Evolutionary conservation across 345 rosid genomes (phyloP), one percentile per base, ranked within the genome.

Genomic region (Pugionium dolabratum): DNA sequence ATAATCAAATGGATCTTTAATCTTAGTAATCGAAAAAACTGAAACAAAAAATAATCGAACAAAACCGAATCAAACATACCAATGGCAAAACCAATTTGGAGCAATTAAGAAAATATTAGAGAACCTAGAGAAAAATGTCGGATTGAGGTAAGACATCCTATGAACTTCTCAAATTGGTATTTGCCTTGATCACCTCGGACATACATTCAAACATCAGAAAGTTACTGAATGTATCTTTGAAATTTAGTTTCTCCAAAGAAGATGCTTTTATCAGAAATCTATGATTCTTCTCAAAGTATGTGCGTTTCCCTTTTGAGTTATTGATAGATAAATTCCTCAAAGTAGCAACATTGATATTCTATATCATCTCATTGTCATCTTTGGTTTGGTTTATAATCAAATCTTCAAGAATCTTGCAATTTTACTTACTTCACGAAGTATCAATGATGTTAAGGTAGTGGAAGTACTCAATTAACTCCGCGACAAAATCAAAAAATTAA

Each of bases 201-300:
- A 18, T 18, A 18, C 18, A 18, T 18, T 18, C 18, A 18, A 18
- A 18, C 18, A 18, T 18, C 0, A 18, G 18, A 18, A 18, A 18
- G 18, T 18, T 18, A 0, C 18, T 18, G 0, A 18, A 18, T 18
- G 18, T 18, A 0, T 18, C 18, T 6, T 64, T 18, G 18, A 51
- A 4, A 31, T 31, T 11, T 48, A 64, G 31, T 8, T 40, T 0
- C 29, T 0, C 5, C 40, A 64, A 51, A 7, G 48, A 18, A 40
- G 69, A 59, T 40, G 59, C 40, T 7, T 64, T 30, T 1, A 64
- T 64, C 59, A 51, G 40, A 51, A 37, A 64, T 3, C 49, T 49
- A 31, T 64, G 30, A 7, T 0, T 34, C 6, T 10, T 35, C 29
- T 46, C 6, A 40, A 41, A 2, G 48, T 40, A 10, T 2, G 35